Evolutionary conservation across 1,139 yeast species (phyloP).

Genomic region (Lodderomyces pseudojiufengensis): DNA sequence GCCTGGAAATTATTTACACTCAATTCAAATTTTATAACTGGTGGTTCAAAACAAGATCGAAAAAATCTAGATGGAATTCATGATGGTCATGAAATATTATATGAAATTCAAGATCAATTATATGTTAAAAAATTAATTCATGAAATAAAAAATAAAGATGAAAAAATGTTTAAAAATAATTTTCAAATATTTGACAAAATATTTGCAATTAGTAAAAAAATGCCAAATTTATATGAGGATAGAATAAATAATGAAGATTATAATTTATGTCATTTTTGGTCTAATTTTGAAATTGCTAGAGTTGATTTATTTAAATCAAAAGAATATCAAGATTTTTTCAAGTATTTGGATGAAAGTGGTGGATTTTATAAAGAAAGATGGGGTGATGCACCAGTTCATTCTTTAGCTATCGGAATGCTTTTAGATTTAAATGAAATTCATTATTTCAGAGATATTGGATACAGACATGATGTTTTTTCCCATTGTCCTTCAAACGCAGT

Average conservation of each 20-base stretch:
- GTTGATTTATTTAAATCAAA: constrained; percentile 67
- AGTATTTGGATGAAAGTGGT: constrained; percentile 62
- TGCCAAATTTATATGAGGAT: constrained; percentile 45
- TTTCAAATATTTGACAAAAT: constrained; percentile 8
- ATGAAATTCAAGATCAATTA: constrained; percentile 27
- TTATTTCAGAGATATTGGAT: constrained; percentile 88
- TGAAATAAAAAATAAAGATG: constrained; percentile 17
- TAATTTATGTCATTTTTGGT: constrained; percentile 88
- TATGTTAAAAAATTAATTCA: constrained; percentile 23
- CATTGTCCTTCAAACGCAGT: constrained; percentile 79
- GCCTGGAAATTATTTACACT: constrained; percentile 56
- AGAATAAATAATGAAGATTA: constrained; percentile 63
- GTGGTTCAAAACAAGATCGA: constrained; percentile 15
- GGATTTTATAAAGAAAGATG: constrained; percentile 88
- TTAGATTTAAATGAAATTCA: constrained; percentile 67
- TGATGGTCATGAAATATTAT: constrained; percentile 19
- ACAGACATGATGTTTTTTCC: constrained; percentile 68
- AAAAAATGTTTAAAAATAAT: constrained; percentile 24
- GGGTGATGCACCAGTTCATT: constrained; percentile 96
- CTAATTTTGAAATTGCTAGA: constrained; percentile 87
- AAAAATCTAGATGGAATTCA: constrained; percentile 7
- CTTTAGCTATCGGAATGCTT: constrained; percentile 75
- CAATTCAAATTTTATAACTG: constrained; percentile 25
- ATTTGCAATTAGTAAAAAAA: constrained; percentile 18
- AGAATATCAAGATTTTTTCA: constrained; percentile 60